Base-by-base conservation (phyloP, 148 eudicot genomes). In the Rhododendron vialii region DNA sequence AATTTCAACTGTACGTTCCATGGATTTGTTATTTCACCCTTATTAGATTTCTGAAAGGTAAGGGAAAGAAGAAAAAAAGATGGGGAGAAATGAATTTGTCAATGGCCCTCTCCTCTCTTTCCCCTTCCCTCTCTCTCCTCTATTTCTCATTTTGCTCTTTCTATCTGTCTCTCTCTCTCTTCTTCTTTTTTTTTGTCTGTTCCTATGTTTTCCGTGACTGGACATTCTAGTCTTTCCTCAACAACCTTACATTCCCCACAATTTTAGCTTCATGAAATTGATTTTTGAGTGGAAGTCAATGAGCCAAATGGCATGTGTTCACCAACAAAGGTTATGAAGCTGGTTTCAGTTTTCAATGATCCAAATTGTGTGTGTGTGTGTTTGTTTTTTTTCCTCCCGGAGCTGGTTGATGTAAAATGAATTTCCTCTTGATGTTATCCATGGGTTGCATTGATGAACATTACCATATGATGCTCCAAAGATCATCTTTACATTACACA, bases 81-180 rank as follows among this genome's bases (percentile, higher is more conserved):
- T 35, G 13, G 36, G 22, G 71, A 57, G 28, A 82, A 30, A 82
- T 11, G 38, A 18, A 30, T 18, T 18, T 7, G 48, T 14, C 78
- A 83, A 65, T 26, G 74, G 53, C 33, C 28, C 74, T 82, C 84
- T 45, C 78, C 61, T 28, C 65, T 28, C 65, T 83, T 33, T 75
- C 35, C 33, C 57, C 83, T 26, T 75, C n/a, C 53, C 36, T 63
- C 59, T 55, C 45, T 8, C 80, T 51, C 41, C 36, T 15, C n/a
- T 51, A 20, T 83, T 12, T 33, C 59, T 43, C 71, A 67, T 90
- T 91, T 18, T 90, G 14, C 75, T 59, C 30, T 20, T 75, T 45
- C 30, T 69, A 51, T 9, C 45, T 75, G 3, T 45, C 59, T 14
- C 30, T n/a, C 20, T n/a, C n/a, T n/a, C n/a, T n/a, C 30, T 30